These are phyloP conservation scores for Astrothelium macrocarpum DNA, from an alignment of 495 filamentous ascomycete species.

Conservation along the genomic window DNA sequence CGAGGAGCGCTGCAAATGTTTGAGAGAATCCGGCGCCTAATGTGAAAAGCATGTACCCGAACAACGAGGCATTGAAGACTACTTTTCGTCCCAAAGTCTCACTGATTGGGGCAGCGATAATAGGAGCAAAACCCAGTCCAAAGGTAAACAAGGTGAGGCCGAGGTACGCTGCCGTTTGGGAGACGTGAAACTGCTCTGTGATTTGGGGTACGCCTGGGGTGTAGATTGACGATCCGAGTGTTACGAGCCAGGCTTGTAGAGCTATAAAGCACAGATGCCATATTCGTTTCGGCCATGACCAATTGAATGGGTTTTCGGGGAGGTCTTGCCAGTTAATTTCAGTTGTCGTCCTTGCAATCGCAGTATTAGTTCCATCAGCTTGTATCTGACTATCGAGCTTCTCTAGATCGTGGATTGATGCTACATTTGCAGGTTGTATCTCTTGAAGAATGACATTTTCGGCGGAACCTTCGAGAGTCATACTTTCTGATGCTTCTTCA, in stretches of 20 bases:
- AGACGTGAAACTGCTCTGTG: slow-evolving; percentile 23
- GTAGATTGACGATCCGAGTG: not conserved
- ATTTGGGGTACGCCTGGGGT: slow-evolving; percentile 27
- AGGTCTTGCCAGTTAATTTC: not conserved
- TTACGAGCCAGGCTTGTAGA: not conserved
- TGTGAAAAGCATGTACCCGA: slow-evolving; percentile 51
- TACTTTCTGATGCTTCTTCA: too few species aligned
- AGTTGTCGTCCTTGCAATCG: not conserved
- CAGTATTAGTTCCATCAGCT: not conserved
- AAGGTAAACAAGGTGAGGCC: slow-evolving; percentile 28
- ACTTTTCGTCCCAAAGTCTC: slow-evolving; percentile 28
- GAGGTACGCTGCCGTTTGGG: slow-evolving; percentile 24
- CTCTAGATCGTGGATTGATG: not conserved
- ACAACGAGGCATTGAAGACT: slow-evolving; percentile 32
- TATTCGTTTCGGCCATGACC: not conserved
- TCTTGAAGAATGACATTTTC: not conserved
- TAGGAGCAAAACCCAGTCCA: slow-evolving; percentile 30
- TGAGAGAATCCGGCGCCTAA: slow-evolving; percentile 50
- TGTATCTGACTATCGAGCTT: not conserved
- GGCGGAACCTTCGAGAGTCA: not conserved
- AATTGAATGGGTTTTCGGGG: not conserved
- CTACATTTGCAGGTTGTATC: not conserved
- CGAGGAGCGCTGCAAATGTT: slow-evolving; percentile 44
- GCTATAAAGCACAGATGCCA: not conserved
- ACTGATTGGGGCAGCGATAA: slow-evolving; percentile 29